Evolutionary conservation across 1,284 basidiomycete genomes (phyloP).

Genomic region (Apiotrichum montevideense): DNA sequence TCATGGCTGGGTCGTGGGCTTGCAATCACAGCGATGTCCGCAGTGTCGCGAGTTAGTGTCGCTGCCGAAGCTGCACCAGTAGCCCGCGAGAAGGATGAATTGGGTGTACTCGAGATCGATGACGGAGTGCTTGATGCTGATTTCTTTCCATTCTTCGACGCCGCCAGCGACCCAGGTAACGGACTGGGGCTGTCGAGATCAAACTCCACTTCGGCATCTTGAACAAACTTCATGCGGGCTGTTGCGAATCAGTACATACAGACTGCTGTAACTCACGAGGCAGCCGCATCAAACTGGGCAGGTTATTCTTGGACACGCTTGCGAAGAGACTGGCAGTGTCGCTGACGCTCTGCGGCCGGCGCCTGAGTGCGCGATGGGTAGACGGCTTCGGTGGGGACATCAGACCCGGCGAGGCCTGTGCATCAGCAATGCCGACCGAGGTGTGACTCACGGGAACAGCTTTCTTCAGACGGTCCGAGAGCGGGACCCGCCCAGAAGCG

Average conservation of each 20-base stretch:
- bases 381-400: neutral
- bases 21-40: neutral
- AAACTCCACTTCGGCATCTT: neutral
- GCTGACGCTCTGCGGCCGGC: neutral
- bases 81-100: neutral
- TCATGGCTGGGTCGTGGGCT: neutral
- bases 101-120: neutral
- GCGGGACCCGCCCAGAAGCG: too few species aligned
- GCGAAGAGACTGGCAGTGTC: neutral
- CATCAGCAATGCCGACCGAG: neutral
- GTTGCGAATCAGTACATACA: neutral
- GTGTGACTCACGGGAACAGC: neutral
- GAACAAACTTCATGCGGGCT: slow-evolving; percentile 1
- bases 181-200: neutral
- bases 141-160: neutral
- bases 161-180: neutral
- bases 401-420: neutral
- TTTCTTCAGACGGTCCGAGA: neutral
- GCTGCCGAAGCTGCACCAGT: neutral
- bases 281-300: neutral
- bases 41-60: neutral
- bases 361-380: neutral
- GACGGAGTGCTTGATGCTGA: neutral
- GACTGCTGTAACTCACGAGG: neutral
- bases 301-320: neutral